Percentiles rank a stretch among this genome's conserved stretches.
These are phyloP conservation scores for Penicillium nucicola DNA, from an alignment of 495 filamentous ascomycete species.

Conservation along the genomic window DNA sequence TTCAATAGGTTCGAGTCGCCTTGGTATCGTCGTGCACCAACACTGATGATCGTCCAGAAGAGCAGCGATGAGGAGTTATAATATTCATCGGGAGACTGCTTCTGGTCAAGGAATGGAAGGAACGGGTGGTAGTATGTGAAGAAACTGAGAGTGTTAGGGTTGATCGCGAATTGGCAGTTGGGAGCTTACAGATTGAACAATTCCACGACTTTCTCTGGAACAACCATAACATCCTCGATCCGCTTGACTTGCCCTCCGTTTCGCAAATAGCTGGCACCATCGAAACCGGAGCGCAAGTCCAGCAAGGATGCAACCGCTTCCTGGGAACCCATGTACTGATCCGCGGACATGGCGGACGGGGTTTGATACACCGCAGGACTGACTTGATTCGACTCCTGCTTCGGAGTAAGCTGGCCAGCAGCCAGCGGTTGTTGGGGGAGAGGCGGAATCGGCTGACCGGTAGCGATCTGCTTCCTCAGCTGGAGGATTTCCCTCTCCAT, in stretches of 20 bases:
- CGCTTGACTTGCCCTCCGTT: constrained; percentile 47
- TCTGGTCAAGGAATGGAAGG: constrained; percentile 72
- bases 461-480: constrained; percentile 66
- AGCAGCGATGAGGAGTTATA: constrained; percentile 69
- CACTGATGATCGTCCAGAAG: constrained; percentile 83
- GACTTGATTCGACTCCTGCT: constrained; percentile 48
- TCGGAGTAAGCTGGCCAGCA: constrained; percentile 50
- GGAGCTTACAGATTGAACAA: constrained; percentile 66
- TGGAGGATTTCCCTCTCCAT: constrained; percentile 72
- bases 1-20: constrained; percentile 64
- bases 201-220: constrained; percentile 66
- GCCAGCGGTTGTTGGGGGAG: constrained; percentile 47
- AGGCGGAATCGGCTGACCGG: constrained; percentile 25
- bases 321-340: constrained; percentile 74
- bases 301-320: constrained; percentile 81
- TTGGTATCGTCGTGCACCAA: constrained; percentile 73
- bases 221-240: constrained; percentile 72
- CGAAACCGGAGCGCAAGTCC: constrained; percentile 61
- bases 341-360: constrained; percentile 42
- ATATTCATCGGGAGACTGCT: constrained; percentile 71
- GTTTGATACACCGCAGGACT: constrained; percentile 43
- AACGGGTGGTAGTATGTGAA: constrained; percentile 83
- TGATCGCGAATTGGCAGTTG: background rate
- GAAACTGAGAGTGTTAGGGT: constrained; percentile 44
- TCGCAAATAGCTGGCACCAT: constrained; percentile 44